A percentile compares a stretch with the other conserved stretches of the same genome.
Conservation (phyloP, 2,329 filamentous ascomycete species). For the Camillea tinctor region DNA sequence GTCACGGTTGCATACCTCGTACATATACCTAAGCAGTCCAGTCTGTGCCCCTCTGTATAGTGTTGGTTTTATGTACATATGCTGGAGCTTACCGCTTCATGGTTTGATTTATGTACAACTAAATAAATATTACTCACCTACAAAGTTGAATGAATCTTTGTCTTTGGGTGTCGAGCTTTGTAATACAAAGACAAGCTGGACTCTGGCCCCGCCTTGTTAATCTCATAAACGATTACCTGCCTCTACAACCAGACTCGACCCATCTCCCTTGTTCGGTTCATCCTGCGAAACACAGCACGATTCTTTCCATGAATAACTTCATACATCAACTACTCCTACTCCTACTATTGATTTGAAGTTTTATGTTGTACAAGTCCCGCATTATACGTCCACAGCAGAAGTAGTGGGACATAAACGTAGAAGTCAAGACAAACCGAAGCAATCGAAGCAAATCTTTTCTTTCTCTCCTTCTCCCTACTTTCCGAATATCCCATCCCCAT, state of each 20-base stretch:
- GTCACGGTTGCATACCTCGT: too few species aligned
- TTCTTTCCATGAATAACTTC: background rate
- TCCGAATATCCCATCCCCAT: too few species aligned
- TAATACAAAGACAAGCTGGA: background rate
- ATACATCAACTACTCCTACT: background rate
- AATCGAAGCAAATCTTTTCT: too few species aligned
- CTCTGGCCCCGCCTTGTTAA: background rate
- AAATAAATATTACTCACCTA: background rate
- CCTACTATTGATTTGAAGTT: background rate
- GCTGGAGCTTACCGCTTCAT: too few species aligned
- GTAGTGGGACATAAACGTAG: background rate
- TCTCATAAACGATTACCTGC: background rate
- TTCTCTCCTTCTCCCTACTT: too few species aligned
- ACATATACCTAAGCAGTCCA: too few species aligned
- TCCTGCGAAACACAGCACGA: background rate
- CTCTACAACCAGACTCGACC: background rate
- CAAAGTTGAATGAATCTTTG: background rate
- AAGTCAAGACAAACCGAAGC: background rate
- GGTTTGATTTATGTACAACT: too few species aligned
- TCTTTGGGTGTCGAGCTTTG: background rate
- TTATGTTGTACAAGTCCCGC: background rate
- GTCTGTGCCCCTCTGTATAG: too few species aligned
- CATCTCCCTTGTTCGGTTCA: background rate
- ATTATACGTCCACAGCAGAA: background rate
- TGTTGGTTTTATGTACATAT: too few species aligned